Conservation (phyloP, 1,284 basidiomycete species). For the Trametes versicolor region DNA sequence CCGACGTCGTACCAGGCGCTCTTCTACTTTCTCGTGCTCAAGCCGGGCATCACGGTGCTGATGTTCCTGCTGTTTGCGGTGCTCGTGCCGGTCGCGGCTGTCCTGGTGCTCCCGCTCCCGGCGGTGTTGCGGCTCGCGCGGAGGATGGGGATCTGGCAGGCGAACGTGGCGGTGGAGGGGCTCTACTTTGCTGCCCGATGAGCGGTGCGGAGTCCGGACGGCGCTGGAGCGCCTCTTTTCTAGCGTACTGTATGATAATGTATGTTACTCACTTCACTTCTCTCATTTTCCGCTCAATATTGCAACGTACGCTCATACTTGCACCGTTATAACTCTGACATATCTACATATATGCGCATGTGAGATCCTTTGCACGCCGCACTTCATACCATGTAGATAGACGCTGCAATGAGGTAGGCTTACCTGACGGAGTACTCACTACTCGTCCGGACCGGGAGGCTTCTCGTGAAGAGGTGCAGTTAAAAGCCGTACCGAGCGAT, state of each 20-base stretch:
- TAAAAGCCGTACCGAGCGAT: constrained; percentile 3
- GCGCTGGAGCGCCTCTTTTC: constrained; percentile 5
- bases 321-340: too few relatives aligned
- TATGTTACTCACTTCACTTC: constrained; percentile 18
- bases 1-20: constrained; percentile 81
- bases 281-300: constrained; percentile 6
- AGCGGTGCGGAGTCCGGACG: constrained; percentile 7
- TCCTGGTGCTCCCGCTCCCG: constrained; percentile 72
- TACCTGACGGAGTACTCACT: too few relatives aligned
- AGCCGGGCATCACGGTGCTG: constrained; percentile 79
- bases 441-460: not conserved
- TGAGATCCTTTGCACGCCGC: too few relatives aligned
- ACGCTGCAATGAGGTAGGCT: too few relatives aligned
- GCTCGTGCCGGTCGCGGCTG: constrained; percentile 64
- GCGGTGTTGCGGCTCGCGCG: constrained; percentile 69
- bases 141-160: constrained; percentile 80
- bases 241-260: constrained; percentile 26
- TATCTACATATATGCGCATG: too few relatives aligned
- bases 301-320: too few relatives aligned
- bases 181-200: constrained; percentile 53
- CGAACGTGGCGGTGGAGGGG: constrained; percentile 80
- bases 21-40: constrained; percentile 87
- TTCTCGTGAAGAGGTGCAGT: constrained; percentile 1
- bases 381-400: too few relatives aligned
- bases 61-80: constrained; percentile 64